Evolutionary conservation across 1,139 yeast genomes (phyloP), one percentile per base, ranked within the genome.

Genomic region (Geotrichum histeridarum): DNA sequence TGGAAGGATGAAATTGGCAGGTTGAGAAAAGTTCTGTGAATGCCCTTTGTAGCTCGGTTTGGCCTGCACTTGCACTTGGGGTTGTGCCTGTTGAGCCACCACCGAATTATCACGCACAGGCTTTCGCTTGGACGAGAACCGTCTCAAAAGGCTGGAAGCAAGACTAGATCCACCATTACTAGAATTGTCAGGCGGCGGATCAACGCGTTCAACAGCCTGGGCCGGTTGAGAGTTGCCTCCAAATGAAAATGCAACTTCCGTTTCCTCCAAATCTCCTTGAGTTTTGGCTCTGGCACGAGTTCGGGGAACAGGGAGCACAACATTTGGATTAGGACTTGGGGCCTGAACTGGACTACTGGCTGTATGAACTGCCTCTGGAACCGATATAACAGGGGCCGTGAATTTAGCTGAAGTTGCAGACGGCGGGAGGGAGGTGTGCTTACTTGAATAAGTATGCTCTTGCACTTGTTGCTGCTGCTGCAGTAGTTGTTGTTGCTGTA

Each of bases 111-210:
- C 58, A 17, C 57, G 50, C 14, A 51, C 61, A 2, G 64, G 60
- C 54, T 60, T 63, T 38, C 66, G 58, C 30, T 61, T 62, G n/a
- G 68, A 63, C 43, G 63, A 58, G 51, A 66, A 63, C 45, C 65
- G 58, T 12, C 70, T 61, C 32, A 66, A 53, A 39, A 66, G 45
- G 14, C 63, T 61, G 11, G 66, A 55, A 11, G 69, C 68, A 50
- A 66, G 37, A 33, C 57, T 62, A 4, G 59, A 36, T 8, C 57
- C 54, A 31, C 58, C 54, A 44, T 46, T 50, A 8, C 22, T 36
- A 15, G 46, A 11, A n/a, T 45, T 35, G 35, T 17, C 30, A 5
- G 42, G 22, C 11, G 37, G n/a, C 4, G 43, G 42, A 12, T 15
- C 15, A 7, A 42, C 33, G 9, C 15, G 17, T 4, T 48, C 46